A percentile compares a stretch with the other conserved stretches of the same genome.
These are phyloP conservation scores for Flaveria sonorensis DNA, from an alignment of 129 eudicot species.

Conservation along the genomic window DNA sequence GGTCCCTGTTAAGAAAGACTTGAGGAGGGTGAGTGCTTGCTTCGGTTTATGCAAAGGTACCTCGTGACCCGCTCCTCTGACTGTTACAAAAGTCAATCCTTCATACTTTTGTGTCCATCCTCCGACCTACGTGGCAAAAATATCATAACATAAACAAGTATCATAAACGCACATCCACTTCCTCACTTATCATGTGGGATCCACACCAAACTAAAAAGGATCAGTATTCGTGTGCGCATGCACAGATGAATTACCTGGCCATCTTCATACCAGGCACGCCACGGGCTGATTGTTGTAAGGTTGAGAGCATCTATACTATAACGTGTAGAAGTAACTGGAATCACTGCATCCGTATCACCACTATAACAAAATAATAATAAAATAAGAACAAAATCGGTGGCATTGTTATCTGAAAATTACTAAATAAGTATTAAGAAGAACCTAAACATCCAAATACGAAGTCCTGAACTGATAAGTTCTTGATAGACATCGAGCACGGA, in stretches of 20 bases:
- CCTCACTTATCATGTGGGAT: neutral
- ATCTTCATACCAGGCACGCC: conserved; percentile 95
- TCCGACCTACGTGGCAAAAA: conserved; percentile 58
- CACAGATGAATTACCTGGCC: conserved; percentile 69
- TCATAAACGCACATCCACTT: neutral
- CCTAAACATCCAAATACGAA: conserved; percentile 96
- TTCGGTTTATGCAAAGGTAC: conserved; percentile 86
- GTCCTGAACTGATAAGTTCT: conserved; percentile 78
- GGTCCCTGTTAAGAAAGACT: conserved; percentile 63
- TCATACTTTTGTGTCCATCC: conserved; percentile 79
- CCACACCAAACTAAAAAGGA: neutral
- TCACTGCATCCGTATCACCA: conserved; percentile 91
- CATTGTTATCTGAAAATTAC: neutral
- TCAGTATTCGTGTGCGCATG: neutral
- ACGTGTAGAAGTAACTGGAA: conserved; percentile 91
- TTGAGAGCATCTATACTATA: conserved; percentile 78
- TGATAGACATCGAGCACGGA: conserved; percentile 73
- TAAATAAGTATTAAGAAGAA: conserved; percentile 29
- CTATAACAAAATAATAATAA: conserved; percentile 39
- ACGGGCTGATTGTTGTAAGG: conserved; percentile 72
- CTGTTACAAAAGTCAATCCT: conserved; percentile 78
- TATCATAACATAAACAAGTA: conserved; percentile 4
- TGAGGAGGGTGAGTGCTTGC: conserved; percentile 66
- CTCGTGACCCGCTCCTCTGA: conserved; percentile 96
- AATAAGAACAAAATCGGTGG: neutral